These are phyloP conservation scores for Uronychia setigera DNA, from an alignment of 73 alveolate genomes.

Conservation along the genomic window DNA sequence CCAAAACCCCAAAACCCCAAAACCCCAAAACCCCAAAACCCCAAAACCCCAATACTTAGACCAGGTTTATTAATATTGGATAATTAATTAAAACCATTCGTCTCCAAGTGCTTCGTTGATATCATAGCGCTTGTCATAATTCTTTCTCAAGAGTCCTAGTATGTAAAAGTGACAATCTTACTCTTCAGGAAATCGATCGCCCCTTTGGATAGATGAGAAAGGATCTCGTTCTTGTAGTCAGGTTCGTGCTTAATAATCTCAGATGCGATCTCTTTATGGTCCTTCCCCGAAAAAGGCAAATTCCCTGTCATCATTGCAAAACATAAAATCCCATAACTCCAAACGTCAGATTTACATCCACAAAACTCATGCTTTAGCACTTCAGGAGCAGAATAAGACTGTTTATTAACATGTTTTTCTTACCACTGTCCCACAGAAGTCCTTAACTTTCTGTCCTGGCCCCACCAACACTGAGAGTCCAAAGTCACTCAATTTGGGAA, in stretches of 20 bases:
- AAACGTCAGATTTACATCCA: slow-evolving; percentile 54
- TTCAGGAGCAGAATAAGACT: slow-evolving; percentile 19
- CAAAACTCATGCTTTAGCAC: slow-evolving; percentile 40
- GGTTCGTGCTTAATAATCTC: not conserved
- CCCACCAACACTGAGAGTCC: slow-evolving; percentile 85
- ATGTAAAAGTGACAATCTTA: not conserved
- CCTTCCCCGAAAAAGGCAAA: slow-evolving; percentile 41
- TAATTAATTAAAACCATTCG: not conserved
- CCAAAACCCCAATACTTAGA: too few species aligned
- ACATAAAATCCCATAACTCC: slow-evolving; percentile 59
- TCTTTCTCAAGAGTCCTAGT: not conserved
- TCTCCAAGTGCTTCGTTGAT: not conserved
- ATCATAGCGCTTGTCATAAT: not conserved
- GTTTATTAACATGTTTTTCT: too few species aligned
- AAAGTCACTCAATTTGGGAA: slow-evolving; percentile 82
- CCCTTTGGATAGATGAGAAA: not conserved
- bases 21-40: too few species aligned
- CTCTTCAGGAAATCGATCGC: not conserved
- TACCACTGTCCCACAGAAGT: slow-evolving; percentile 73
- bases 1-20: too few species aligned
- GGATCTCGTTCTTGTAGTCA: not conserved
- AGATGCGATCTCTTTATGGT: not conserved
- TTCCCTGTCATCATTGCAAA: slow-evolving; percentile 61
- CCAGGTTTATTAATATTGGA: too few species aligned
- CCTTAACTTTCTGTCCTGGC: slow-evolving; percentile 69